phyloP scores from a whole-genome alignment of 2,329 filamentous ascomycete genomes.

The Phaeosphaeria sp. region DNA sequence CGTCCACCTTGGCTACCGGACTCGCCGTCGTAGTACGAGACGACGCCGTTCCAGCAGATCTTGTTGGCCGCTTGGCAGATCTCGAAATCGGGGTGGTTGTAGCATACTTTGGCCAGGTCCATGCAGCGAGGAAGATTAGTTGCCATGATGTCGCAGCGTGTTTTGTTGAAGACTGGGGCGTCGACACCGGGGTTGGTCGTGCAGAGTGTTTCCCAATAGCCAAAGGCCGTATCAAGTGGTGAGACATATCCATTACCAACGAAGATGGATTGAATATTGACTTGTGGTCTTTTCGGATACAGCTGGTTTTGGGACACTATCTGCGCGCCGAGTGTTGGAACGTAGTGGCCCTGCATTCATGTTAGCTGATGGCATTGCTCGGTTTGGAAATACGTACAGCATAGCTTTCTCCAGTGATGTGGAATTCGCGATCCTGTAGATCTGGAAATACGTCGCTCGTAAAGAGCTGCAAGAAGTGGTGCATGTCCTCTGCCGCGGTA shows the following conservation, averaged over 20 bases:
- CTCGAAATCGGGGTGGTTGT: slow-evolving; percentile 49
- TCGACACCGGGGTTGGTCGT: slow-evolving; percentile 54
- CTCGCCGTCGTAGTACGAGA: slow-evolving; percentile 51
- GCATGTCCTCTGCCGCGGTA: slow-evolving; percentile 56
- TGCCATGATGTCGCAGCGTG: slow-evolving; percentile 56
- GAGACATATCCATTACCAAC: slow-evolving; percentile 58
- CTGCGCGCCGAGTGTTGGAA: slow-evolving; percentile 53
- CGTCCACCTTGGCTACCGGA: slow-evolving; percentile 45
- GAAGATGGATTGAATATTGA: slow-evolving; percentile 54
- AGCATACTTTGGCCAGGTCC: slow-evolving; percentile 50
- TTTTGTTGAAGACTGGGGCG: slow-evolving; percentile 53
- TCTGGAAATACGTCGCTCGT: slow-evolving; percentile 55
- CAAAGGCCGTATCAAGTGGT: slow-evolving; percentile 49
- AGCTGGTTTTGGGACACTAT: slow-evolving; percentile 54
- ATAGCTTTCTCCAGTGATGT: slow-evolving; percentile 59
- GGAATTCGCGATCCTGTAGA: slow-evolving; percentile 47
- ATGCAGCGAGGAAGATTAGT: slow-evolving; percentile 55
- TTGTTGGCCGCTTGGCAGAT: slow-evolving; percentile 48
- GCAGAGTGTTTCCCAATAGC: slow-evolving; percentile 57
- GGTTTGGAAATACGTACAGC: slow-evolving; percentile 42
- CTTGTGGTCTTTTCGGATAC: slow-evolving; percentile 49
- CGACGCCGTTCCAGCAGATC: slow-evolving; percentile 49
- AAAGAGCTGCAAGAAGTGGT: slow-evolving; percentile 58
- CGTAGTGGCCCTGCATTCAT: slow-evolving; percentile 54
- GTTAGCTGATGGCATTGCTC: slow-evolving; percentile 5